Evolutionary conservation across 2,329 filamentous ascomycete genomes (phyloP).

Genomic region (Escovopsis sp.): DNA sequence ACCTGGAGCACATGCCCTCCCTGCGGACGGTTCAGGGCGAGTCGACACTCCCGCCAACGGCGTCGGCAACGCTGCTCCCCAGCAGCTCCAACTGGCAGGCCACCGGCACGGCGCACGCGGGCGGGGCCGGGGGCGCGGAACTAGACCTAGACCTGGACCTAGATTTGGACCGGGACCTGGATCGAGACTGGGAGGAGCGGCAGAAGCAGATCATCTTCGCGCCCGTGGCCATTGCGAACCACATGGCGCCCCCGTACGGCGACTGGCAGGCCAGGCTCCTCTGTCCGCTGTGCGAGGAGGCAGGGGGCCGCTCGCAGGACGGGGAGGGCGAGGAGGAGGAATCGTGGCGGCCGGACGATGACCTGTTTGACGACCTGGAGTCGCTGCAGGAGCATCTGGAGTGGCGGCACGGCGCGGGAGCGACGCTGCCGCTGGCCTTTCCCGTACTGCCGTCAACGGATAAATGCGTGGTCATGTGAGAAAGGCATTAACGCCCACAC

Average conservation of each 20-base stretch:
- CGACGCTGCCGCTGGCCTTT: conserved; percentile 23
- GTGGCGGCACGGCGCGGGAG: conserved; percentile 35
- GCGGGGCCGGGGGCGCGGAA: no score
- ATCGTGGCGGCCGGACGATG: conserved; percentile 30
- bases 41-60: conserved; percentile 13
- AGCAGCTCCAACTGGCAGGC: conserved; percentile 37
- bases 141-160: no score
- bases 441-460: conserved; percentile 18
- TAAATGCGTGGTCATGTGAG: conserved; percentile 33
- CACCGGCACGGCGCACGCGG: conserved; percentile 21
- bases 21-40: conserved; percentile 21
- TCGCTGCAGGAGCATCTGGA: conserved; percentile 40
- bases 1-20: conserved; percentile 38
- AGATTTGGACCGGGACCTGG: no score
- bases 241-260: conserved; percentile 33
- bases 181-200: conserved; percentile 18
- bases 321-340: conserved; percentile 35
- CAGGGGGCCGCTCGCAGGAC: conserved; percentile 26
- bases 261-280: conserved; percentile 38
- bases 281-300: conserved; percentile 44
- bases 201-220: conserved; percentile 41
- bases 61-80: conserved; percentile 4
- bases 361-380: conserved; percentile 35
- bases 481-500: no score
- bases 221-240: conserved; percentile 43